Percentiles rank a stretch among this genome's conserved stretches.
Conservation (phyloP, 169 alveolate genomes). For the Besnoitia besnoiti region DNA sequence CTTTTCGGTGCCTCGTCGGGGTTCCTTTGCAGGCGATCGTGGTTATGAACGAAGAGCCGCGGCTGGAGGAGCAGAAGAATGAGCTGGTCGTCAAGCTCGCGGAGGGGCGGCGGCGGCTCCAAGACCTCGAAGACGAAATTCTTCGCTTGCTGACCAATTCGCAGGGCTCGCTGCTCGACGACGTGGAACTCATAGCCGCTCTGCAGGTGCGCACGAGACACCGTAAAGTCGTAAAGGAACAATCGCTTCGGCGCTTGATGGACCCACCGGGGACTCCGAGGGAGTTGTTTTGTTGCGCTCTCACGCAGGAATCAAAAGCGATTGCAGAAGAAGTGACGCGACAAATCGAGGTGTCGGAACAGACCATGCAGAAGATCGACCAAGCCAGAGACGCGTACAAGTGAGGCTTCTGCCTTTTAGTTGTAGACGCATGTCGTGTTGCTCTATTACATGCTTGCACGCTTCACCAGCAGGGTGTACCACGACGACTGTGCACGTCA, state of each 20-base stretch:
- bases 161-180: slow-evolving; percentile 91
- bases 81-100: slow-evolving; percentile 90
- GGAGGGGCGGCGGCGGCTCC: slow-evolving; percentile 86
- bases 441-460: too few relatives aligned
- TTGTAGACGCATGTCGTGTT: too few relatives aligned
- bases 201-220: slow-evolving; percentile 74
- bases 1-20: too few relatives aligned
- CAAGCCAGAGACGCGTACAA: slow-evolving; percentile 89
- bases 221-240: background rate
- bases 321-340: slow-evolving; percentile 72
- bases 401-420: too few relatives aligned
- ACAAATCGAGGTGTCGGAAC: slow-evolving; percentile 72
- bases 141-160: slow-evolving; percentile 88
- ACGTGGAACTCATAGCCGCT: slow-evolving; percentile 89
- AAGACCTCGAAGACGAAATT: slow-evolving; percentile 92
- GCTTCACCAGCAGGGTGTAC: too few relatives aligned
- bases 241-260: too few relatives aligned
- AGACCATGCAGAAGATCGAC: slow-evolving; percentile 82
- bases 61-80: slow-evolving; percentile 89
- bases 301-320: slow-evolving; percentile 78
- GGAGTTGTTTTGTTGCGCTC: background rate
- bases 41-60: slow-evolving; percentile 90
- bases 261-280: too few relatives aligned
- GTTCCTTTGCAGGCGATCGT: slow-evolving; percentile 83
- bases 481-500: too few relatives aligned